Evolutionary conservation across 345 rosid species (phyloP).

Genomic region (Excoecaria cochinchinensis): DNA sequence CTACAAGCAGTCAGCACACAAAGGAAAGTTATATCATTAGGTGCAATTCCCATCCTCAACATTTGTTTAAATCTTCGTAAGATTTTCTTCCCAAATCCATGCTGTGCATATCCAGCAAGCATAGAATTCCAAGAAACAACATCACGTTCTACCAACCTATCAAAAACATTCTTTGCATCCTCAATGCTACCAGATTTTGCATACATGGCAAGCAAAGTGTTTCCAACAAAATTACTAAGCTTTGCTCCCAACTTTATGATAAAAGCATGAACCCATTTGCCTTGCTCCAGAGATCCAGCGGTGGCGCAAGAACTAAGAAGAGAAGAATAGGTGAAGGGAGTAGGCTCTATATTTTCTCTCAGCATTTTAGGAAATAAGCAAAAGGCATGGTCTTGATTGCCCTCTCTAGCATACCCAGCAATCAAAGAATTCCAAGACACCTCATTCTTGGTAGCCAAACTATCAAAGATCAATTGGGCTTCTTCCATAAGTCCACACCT

Average conservation of each 20-base stretch:
- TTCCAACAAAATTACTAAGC: slow-evolving; percentile 55
- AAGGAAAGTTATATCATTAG: slow-evolving; percentile 58
- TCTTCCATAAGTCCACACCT: slow-evolving; percentile 50
- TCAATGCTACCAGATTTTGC: slow-evolving; percentile 62
- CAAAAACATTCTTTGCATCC: slow-evolving; percentile 52
- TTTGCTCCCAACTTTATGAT: slow-evolving; percentile 54
- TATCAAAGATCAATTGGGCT: slow-evolving; percentile 43
- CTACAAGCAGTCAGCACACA: slow-evolving; percentile 66
- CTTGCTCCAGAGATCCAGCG: slow-evolving; percentile 63
- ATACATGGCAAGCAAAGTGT: slow-evolving; percentile 64
- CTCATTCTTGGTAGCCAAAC: slow-evolving; percentile 47
- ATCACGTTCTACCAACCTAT: slow-evolving; percentile 44
- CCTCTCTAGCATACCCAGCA: slow-evolving; percentile 57
- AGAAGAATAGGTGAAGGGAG: slow-evolving; percentile 52
- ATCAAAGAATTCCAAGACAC: slow-evolving; percentile 76
- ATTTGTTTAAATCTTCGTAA: slow-evolving; percentile 43
- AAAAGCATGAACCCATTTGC: slow-evolving; percentile 65
- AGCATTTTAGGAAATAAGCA: slow-evolving; percentile 47
- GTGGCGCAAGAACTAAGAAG: slow-evolving; percentile 51
- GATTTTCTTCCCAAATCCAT: slow-evolving; percentile 49
- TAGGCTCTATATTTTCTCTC: slow-evolving; percentile 44
- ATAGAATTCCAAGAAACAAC: slow-evolving; percentile 65
- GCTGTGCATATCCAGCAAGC: slow-evolving; percentile 54
- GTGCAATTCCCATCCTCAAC: slow-evolving; percentile 41
- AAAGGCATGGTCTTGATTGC: slow-evolving; percentile 50